Evolutionary conservation across 202 grass and related monocot species (phyloP), one percentile per base, ranked within the genome.

Genomic region (Brachypodium distachyon): DNA sequence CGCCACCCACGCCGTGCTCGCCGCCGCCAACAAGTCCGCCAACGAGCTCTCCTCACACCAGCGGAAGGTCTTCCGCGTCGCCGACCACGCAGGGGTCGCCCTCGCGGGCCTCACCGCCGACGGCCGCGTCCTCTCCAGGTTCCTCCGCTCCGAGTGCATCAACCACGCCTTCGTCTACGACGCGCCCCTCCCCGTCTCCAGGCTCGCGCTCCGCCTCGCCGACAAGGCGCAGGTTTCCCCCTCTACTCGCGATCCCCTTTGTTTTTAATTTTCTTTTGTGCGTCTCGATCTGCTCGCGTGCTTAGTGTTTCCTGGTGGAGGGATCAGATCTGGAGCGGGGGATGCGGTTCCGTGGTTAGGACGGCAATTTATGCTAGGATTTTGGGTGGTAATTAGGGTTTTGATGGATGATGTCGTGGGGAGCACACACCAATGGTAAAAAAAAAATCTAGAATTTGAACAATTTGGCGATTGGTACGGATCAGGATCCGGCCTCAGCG

Each of bases 81-180:
- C 86, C 13, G 91, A 97, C 28, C 94, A 97, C 77, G 85, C 92
- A 26, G 94, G 94, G 8, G 84, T 97, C 81, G 94, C 94, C 21
- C 92, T 97, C 27, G 91, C 94, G 0, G 91, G 94, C 0, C 88
- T 94, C 84, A 97, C 91, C 33, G 94, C 91, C 57, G 94, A 97
- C 72, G 91, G 94, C 1, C 86, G 91, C 19, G 94, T 97, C 50
- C 88, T 97, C 36, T 92, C 91, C 7, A 80, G 91, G 0, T 94
- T 90, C 87, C 80, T 97, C 43, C 73, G 94, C 29, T 86, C 80
- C 78, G 91, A 97, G 86, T 97, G 94, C 84, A 97, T 97, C 79
- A 97, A 97, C 86, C 94, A 97, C 83, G 57, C 79, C 31, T 94
- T 97, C 69, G 87, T 97, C 86, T 97, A 97, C 67, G 91, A 97